Evolutionary conservation across 2,329 filamentous ascomycete species (phyloP).

Genomic region (Scedosporium dehoogii): DNA sequence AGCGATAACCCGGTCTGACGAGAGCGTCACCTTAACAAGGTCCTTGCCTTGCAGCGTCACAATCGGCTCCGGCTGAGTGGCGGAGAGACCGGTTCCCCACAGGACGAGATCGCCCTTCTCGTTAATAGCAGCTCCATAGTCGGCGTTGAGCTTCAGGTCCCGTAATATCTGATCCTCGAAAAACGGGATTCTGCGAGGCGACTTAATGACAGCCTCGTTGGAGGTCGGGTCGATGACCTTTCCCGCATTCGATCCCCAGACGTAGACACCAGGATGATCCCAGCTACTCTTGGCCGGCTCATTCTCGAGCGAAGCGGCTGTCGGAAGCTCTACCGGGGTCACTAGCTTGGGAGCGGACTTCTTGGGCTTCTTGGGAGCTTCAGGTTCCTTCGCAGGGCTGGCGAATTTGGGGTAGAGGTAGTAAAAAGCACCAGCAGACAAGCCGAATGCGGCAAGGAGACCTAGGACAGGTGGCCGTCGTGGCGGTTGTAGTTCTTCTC

Average conservation of each 20-base stretch:
- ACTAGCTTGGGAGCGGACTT: conserved; percentile 15
- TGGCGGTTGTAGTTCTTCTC: neutral
- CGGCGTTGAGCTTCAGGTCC: conserved; percentile 75
- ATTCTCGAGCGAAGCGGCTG: conserved; percentile 57
- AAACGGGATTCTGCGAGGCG: conserved; percentile 64
- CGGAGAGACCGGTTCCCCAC: conserved; percentile 75
- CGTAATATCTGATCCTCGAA: conserved; percentile 79
- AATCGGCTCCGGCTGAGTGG: conserved; percentile 51
- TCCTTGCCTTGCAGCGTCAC: conserved; percentile 74
- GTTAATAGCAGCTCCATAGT: conserved; percentile 76
- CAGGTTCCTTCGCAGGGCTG: conserved; percentile 4
- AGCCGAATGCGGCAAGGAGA: conserved; percentile 7
- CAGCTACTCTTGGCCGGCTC: conserved; percentile 76
- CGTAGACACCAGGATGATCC: conserved; percentile 79
- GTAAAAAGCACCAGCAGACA: conserved; percentile 10
- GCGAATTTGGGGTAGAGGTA: conserved; percentile 9
- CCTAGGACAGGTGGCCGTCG: neutral
- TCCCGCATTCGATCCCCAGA: conserved; percentile 84
- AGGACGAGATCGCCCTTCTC: conserved; percentile 84
- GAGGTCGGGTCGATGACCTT: conserved; percentile 79
- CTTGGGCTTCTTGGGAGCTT: conserved; percentile 9
- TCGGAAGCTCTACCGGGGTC: conserved; percentile 51
- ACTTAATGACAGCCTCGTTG: conserved; percentile 67
- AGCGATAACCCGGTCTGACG: conserved; percentile 73
- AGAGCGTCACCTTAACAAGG: conserved; percentile 65